phyloP scores from a whole-genome alignment of 2,329 filamentous ascomycete genomes.

The Sphaerulina vaccinii region DNA sequence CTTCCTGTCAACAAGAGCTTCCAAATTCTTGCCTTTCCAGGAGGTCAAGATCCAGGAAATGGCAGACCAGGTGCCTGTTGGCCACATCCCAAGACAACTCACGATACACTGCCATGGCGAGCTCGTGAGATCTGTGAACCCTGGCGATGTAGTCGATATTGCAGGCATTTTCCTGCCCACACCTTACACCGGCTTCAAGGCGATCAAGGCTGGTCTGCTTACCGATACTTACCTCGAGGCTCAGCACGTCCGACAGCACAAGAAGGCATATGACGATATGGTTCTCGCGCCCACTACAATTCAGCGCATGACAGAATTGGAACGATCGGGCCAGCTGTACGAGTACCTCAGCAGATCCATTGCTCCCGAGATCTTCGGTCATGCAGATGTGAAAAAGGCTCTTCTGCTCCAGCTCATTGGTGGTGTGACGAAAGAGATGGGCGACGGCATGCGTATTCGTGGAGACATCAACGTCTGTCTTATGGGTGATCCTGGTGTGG shows the following conservation, averaged over 20 bases:
- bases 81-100: constrained; percentile 89
- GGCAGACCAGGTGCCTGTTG: constrained; percentile 98
- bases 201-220: constrained; percentile 90
- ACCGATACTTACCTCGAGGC: constrained; percentile 97
- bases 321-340: constrained; percentile 86
- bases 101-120: constrained; percentile 88
- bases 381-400: constrained; percentile 96
- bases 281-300: constrained; percentile 76
- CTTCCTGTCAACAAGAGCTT: constrained; percentile 90
- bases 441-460: constrained; percentile 97
- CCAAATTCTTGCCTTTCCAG: constrained; percentile 96
- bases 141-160: constrained; percentile 90
- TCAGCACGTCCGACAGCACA: constrained; percentile 90
- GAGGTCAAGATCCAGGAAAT: constrained; percentile 98
- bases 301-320: constrained; percentile 79
- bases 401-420: constrained; percentile 92
- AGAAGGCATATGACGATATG: constrained; percentile 95
- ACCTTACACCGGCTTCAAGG: constrained; percentile 98
- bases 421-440: constrained; percentile 93
- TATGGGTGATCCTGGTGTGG: constrained; percentile 99
- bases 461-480: constrained; percentile 98
- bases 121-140: constrained; percentile 81
- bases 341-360: constrained; percentile 95
- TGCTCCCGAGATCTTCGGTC: constrained; percentile 94
- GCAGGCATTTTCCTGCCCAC: constrained; percentile 95